These are phyloP conservation scores for Penicillium cataractarum DNA, from an alignment of 495 filamentous ascomycete genomes.

Conservation along the genomic window DNA sequence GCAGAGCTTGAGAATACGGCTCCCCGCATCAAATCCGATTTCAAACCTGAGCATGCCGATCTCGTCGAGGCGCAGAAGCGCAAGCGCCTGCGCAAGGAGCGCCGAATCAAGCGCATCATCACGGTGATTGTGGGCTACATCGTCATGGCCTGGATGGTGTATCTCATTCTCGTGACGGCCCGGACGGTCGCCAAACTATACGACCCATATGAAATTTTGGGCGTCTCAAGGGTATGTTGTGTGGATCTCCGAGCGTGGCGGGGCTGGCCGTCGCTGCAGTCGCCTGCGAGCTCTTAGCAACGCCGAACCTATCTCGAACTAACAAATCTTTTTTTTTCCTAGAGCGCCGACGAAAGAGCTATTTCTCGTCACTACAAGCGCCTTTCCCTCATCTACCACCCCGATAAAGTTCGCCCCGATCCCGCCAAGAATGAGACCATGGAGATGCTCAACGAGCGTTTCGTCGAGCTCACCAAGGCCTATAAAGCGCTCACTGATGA, in stretches of 20 bases:
- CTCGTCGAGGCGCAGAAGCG: conserved; percentile 82
- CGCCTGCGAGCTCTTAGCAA: not conserved
- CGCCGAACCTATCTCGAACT: not conserved
- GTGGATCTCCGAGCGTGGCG: not conserved
- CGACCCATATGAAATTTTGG: conserved; percentile 95
- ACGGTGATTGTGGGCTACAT: conserved; percentile 77
- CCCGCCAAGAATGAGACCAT: conserved; percentile 85
- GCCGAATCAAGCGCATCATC: conserved; percentile 83
- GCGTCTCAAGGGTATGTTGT: conserved; percentile 70
- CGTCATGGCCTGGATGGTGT: conserved; percentile 89
- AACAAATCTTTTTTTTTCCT: conserved; percentile 7
- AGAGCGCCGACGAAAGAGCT: conserved; percentile 82
- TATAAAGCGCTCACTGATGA: conserved; percentile 98
- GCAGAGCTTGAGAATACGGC: conserved; percentile 68
- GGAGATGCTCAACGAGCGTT: conserved; percentile 81
- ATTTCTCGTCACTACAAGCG: conserved; percentile 89
- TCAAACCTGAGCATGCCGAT: conserved; percentile 78
- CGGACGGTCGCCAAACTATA: conserved; percentile 77
- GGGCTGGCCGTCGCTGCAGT: not conserved
- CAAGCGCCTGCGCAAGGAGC: conserved; percentile 87
- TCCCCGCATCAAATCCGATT: conserved; percentile 71
- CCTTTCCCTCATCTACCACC: conserved; percentile 84
- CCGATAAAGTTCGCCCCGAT: conserved; percentile 86
- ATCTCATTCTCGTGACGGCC: conserved; percentile 81
- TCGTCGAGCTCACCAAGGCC: conserved; percentile 93